Percentiles rank a stretch among this genome's conserved stretches.
These are phyloP conservation scores for Suillus alpinus DNA, from an alignment of 768 basidiomycete species.

Conservation along the genomic window DNA sequence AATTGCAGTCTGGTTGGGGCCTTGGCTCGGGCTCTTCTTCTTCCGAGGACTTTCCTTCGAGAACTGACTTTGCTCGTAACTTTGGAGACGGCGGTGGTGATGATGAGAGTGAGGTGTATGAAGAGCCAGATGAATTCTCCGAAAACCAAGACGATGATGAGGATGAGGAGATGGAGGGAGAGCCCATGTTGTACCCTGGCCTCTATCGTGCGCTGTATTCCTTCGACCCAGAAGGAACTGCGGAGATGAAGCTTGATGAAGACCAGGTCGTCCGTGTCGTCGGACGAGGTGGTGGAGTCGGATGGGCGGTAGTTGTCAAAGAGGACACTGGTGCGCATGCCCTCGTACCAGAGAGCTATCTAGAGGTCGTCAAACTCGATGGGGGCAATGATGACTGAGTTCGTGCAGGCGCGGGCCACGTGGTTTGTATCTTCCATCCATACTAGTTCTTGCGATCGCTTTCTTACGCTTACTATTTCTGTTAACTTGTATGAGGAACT, in stretches of 20 bases:
- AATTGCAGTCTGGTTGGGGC: constrained; percentile 35
- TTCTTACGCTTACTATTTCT: constrained; percentile 6
- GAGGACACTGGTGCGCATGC: constrained; percentile 51
- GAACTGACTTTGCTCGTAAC: constrained; percentile 46
- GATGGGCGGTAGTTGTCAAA: constrained; percentile 73
- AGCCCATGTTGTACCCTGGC: constrained; percentile 55
- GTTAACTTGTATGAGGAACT: constrained; percentile 5
- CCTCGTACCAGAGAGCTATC: constrained; percentile 76
- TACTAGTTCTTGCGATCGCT: not conserved
- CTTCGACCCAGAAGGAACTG: constrained; percentile 77
- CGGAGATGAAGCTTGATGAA: constrained; percentile 79
- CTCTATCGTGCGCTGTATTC: constrained; percentile 75
- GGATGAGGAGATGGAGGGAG: constrained; percentile 22
- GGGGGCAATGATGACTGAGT: constrained; percentile 17
- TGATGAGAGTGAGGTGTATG: constrained; percentile 22
- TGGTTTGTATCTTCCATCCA: not conserved
- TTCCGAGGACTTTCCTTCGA: constrained; percentile 30
- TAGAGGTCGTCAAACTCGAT: constrained; percentile 52
- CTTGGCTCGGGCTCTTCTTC: constrained; percentile 16
- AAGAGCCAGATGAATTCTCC: constrained; percentile 31
- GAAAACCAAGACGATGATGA: constrained; percentile 24
- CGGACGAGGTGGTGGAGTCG: constrained; percentile 73
- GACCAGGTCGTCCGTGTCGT: constrained; percentile 74
- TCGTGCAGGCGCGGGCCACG: not conserved
- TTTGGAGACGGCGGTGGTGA: constrained; percentile 36